phyloP scores from a whole-genome alignment of 352 stramenopile species.

The Vaucheria bursata region DNA sequence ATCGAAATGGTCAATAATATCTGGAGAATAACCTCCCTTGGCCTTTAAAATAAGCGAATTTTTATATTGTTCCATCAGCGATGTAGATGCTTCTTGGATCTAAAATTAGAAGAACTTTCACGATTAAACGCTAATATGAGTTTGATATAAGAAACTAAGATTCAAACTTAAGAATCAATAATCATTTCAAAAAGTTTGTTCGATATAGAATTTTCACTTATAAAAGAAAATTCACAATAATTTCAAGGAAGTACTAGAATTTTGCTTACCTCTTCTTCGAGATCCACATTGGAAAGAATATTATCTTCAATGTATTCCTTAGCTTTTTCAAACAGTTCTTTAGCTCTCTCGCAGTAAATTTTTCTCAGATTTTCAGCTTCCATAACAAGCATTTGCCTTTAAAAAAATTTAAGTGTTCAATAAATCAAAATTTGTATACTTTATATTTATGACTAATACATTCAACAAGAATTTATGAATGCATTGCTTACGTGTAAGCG shows the following conservation, averaged over 20 bases:
- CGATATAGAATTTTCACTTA: background rate
- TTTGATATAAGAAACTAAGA: background rate
- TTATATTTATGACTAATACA: background rate
- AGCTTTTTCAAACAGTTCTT: background rate
- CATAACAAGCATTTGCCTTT: background rate
- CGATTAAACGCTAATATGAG: background rate
- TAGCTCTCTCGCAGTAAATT: background rate
- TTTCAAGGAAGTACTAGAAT: background rate
- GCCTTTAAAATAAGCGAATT: background rate
- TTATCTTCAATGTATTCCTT: background rate
- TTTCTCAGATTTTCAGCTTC: background rate
- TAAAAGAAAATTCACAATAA: background rate
- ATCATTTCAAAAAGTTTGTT: background rate
- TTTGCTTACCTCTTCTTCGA: background rate
- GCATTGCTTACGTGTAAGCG: slow-evolving; percentile 17
- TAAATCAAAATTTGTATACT: background rate
- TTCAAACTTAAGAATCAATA: background rate
- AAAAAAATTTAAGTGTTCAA: background rate
- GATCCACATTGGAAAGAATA: background rate
- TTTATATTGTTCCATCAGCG: background rate
- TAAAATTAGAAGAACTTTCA: background rate
- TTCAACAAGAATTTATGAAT: background rate
- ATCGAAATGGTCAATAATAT: background rate
- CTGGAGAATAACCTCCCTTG: background rate
- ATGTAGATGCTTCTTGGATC: background rate